Base-by-base conservation (phyloP, 2,329 filamentous ascomycete genomes). In the Hypoxylon sp. region DNA sequence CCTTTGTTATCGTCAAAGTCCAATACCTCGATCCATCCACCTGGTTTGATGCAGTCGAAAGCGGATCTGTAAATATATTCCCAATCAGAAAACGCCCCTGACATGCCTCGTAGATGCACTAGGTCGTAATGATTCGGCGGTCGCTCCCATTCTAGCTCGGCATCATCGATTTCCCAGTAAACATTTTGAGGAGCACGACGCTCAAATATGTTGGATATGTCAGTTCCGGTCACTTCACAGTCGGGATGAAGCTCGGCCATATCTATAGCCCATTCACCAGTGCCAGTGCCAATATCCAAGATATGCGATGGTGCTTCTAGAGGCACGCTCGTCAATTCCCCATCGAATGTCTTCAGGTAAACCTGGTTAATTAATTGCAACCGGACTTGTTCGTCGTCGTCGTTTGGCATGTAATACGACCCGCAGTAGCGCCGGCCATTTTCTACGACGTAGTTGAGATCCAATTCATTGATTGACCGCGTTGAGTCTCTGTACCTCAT, bases 401-500 rank as follows among this genome's bases (percentile, higher is more conserved):
- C 89, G 76, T 90, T 91, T 13, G 89, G 89, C 84, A 91, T 89
- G 76, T 83, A 88, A 74, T 91, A 91, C 35, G 83, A 82, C 35
- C 86, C 82, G 73, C 89, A 89, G 75, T 89, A 90, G 70, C 90
- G 84, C 21, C 89, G 86, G 47, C 84, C 87, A 78, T 91, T 86
- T 68, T 91, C 88, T 67, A 86, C 80, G 60, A 87, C 81, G 69
- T 87, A 86, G 74, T 88, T 84, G 32, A 91, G 81, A 68, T 86
- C 84, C 63, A 80, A 77, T 44, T 82, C 82, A 74, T 82, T 84
- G 54, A 86, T 75, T n/a, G 84, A 86, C 52, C 83, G 79, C 17
- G 84, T 86, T 11, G 84, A 76, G 51, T 75, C 67, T 64, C 76
- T 78, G 51, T 19, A 35, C n/a, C 13, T 27, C 44, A 59, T 73